Evolutionary conservation across 2,329 filamentous ascomycete species (phyloP).

Genomic region (Pseudogymnoascus sp.): DNA sequence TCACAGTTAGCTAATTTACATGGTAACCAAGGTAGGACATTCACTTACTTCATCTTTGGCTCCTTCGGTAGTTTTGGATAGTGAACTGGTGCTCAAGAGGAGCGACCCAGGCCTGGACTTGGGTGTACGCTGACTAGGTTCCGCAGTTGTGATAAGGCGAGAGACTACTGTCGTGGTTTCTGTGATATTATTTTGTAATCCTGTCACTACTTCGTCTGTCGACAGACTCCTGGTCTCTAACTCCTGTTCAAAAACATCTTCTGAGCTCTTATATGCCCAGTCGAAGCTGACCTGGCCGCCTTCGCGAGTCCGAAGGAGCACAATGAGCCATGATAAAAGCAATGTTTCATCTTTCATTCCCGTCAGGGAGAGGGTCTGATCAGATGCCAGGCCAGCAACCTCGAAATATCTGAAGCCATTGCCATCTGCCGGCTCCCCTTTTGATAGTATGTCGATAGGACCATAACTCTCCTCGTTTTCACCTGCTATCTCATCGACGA

Average conservation of each 20-base stretch:
- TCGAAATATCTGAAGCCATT: slow-evolving; percentile 24
- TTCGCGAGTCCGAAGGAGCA: slow-evolving; percentile 36
- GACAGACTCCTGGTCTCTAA: slow-evolving; percentile 20
- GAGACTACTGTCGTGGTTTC: slow-evolving; percentile 25
- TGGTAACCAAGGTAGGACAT: neutral
- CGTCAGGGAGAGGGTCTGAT: slow-evolving; percentile 24
- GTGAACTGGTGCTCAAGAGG: slow-evolving; percentile 15
- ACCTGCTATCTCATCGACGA: slow-evolving; percentile 10
- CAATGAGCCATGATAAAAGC: slow-evolving; percentile 38
- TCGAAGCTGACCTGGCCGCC: slow-evolving; percentile 31
- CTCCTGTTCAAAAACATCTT: slow-evolving; percentile 16
- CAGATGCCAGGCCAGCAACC: slow-evolving; percentile 24
- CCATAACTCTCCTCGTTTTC: neutral
- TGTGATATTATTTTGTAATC: slow-evolving; percentile 27
- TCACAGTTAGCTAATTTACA: slow-evolving; percentile 13
- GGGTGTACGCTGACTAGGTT: neutral
- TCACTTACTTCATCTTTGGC: slow-evolving; percentile 23
- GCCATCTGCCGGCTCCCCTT: slow-evolving; percentile 1
- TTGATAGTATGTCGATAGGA: slow-evolving; percentile 5
- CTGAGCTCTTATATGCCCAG: slow-evolving; percentile 30
- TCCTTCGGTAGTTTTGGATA: slow-evolving; percentile 10
- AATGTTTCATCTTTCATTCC: slow-evolving; percentile 35
- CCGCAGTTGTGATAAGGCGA: slow-evolving; percentile 18
- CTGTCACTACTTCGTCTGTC: slow-evolving; percentile 29
- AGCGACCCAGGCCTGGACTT: slow-evolving; percentile 11